Evolutionary conservation across 2,329 filamentous ascomycete species (phyloP), one percentile per base, ranked within the genome.

Genomic region (Calonectria pseudoturangicola): DNA sequence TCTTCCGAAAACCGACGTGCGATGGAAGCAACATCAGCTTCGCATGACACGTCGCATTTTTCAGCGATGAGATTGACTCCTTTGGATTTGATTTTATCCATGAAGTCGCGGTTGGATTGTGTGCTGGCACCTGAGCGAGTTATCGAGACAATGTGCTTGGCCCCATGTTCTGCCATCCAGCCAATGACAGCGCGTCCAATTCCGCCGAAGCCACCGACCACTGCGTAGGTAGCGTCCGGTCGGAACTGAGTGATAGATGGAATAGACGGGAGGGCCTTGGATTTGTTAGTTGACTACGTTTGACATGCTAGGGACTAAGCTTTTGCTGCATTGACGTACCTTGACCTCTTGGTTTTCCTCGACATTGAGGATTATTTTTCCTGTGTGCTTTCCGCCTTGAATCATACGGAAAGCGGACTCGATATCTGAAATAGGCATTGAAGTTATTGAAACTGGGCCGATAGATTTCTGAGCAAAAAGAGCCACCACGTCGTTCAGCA

Each of bases 111-210:
- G n/a, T 21, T 58, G 0, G 51, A 58, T 13, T 58, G 51, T 30
- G 16, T 58, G 1, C 28, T 9, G 5, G 51, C 51, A n/a, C 30
- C 33, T 7, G 51, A 58, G 30, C 51, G 51, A 16, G 9, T 21
- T 2, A 58, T 58, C 6, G 30, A 58, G 33, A 58, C n/a, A 58
- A 58, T 58, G 51, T 58, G 51, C n/a, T 39, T 18, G 25, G 51
- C 51, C 9, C 51, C 51, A 4, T 58, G 39, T 10, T 58, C 51
- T 58, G 51, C 51, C 51, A 58, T 58, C 51, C 51, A 58, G 13
- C 33, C 51, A 25, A 58, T 25, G 18, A 39, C 33, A 10, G 51
- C 18, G 7, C 51, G 51, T 25, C 51, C 51, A 3, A 58, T 58
- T 58, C 30, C 51, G 10, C 51, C 51, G 39, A 58, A 58, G 12